phyloP scores from a whole-genome alignment of 2,329 filamentous ascomycete genomes.

The Zasmidium citrigriseum region DNA sequence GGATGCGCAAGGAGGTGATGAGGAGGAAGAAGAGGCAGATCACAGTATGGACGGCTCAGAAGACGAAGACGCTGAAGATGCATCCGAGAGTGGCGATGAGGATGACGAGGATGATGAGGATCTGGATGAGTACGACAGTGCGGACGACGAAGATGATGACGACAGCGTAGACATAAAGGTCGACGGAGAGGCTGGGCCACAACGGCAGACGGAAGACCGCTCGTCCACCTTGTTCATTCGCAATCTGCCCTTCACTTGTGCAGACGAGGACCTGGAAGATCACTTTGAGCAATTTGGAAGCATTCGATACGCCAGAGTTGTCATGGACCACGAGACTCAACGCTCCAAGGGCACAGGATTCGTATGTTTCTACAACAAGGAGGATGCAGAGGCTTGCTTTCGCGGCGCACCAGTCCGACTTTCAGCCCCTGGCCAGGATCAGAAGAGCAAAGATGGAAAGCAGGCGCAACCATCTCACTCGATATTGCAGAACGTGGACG shows the following conservation, averaged over 20 bases:
- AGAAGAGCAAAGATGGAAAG: constrained; percentile 27
- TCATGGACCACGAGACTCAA: constrained; percentile 82
- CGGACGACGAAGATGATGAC: constrained; percentile 43
- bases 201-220: constrained; percentile 59
- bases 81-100: constrained; percentile 46
- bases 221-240: constrained; percentile 85
- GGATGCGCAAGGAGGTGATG: constrained; percentile 32
- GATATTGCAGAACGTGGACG: constrained; percentile 80
- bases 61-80: constrained; percentile 44
- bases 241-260: constrained; percentile 87
- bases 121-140: too few relatives aligned
- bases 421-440: constrained; percentile 32
- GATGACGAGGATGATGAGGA: constrained; percentile 44
- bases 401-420: constrained; percentile 67
- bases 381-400: constrained; percentile 76
- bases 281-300: constrained; percentile 88
- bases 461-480: constrained; percentile 65
- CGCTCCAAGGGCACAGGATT: constrained; percentile 91
- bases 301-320: constrained; percentile 88
- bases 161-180: constrained; percentile 46
- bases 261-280: constrained; percentile 77
- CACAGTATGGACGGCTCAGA: constrained; percentile 44
- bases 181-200: constrained; percentile 42
- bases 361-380: constrained; percentile 81
- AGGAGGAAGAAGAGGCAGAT: constrained; percentile 34